Percentiles rank a stretch among this genome's conserved stretches.
phyloP scores from a whole-genome alignment of 805 yeast genomes.

The Metschnikowia dekortorum region DNA sequence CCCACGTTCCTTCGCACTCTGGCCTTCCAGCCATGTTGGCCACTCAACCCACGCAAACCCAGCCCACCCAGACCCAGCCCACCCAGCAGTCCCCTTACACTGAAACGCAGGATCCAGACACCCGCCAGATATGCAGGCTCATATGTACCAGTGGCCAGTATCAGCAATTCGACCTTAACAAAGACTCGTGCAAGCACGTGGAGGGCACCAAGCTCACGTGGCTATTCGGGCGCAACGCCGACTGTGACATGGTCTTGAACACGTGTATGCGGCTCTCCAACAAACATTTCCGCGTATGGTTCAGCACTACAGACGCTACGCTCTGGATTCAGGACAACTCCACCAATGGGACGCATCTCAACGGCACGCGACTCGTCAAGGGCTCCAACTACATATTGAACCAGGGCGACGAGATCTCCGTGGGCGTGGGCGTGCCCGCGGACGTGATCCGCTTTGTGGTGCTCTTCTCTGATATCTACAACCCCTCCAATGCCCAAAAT shows the following conservation, averaged over 20 bases:
- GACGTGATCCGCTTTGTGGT: slow-evolving; percentile 58
- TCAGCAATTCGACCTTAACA: slow-evolving; percentile 42
- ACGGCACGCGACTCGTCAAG: slow-evolving; percentile 66
- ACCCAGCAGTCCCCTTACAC: slow-evolving; percentile 17
- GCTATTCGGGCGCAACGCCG: slow-evolving; percentile 70
- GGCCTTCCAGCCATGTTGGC: not conserved
- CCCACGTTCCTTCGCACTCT: not conserved
- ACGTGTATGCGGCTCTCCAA: slow-evolving; percentile 64
- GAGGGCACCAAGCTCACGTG: slow-evolving; percentile 39
- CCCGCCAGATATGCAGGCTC: slow-evolving; percentile 45
- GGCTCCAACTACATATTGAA: slow-evolving; percentile 75
- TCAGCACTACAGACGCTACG: slow-evolving; percentile 51
- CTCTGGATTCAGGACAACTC: slow-evolving; percentile 69
- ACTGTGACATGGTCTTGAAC: slow-evolving; percentile 61
- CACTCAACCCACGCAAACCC: slow-evolving; percentile 20
- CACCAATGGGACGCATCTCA: slow-evolving; percentile 90
- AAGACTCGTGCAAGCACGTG: slow-evolving; percentile 19
- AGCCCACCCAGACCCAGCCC: slow-evolving; percentile 28
- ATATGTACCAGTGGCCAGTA: slow-evolving; percentile 59
- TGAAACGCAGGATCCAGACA: slow-evolving; percentile 16
- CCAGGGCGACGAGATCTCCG: slow-evolving; percentile 91
- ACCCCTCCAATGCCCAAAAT: slow-evolving; percentile 26
- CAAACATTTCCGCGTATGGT: slow-evolving; percentile 68
- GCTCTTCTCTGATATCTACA: slow-evolving; percentile 41
- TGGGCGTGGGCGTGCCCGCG: slow-evolving; percentile 77